Evolutionary conservation across 176 grass and related monocot species (phyloP), one percentile per base, ranked within the genome.

Genomic region (Zoysia pacifica): DNA sequence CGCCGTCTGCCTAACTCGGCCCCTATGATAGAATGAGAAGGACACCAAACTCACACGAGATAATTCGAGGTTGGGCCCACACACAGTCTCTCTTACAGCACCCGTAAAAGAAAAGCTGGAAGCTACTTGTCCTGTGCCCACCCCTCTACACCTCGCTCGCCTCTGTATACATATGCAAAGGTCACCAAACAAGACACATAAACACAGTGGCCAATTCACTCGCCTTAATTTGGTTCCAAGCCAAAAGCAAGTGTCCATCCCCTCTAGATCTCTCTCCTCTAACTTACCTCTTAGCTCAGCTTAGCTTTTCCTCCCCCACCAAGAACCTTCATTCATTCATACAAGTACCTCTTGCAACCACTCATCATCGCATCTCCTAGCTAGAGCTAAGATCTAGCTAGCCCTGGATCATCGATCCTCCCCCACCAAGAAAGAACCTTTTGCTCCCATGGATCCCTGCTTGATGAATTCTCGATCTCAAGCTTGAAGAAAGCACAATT

Each of bases 41-140:
- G 85, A 91, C 89, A 28, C 28, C 28, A 79, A 62, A 73, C 74
- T 91, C 82, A 85, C 85, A 91, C 88, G 89, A 88, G 72, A 88
- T 82, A 81, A 88, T 88, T 81, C 74, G 55, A 79, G 79, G 83
- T 28, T 28, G 28, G 50, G 0, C 72, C 82, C 83, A 85, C 49
- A 1, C 35, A 6, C n/a, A 28, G 28, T 43, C 46, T 12, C 79
- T 36, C 73, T 67, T 49, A 55, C 72, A 6, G 20, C 77, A 44
- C 52, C 9, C 7, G 43, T 74, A 62, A 86, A 89, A 89, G 44
- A 45, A 45, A 45, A 45, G 6, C 44, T 82, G 87, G 73, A 78
- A 47, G 83, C 62, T 74, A 54, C 67, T 55, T 78, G 87, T 82
- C 72, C 68, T 74, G 83, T 69, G 74, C 87, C 87, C 83, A 89